These are phyloP conservation scores for Fraxinus pennsylvanica DNA, from an alignment of 257 asterid genomes.

Conservation along the genomic window DNA sequence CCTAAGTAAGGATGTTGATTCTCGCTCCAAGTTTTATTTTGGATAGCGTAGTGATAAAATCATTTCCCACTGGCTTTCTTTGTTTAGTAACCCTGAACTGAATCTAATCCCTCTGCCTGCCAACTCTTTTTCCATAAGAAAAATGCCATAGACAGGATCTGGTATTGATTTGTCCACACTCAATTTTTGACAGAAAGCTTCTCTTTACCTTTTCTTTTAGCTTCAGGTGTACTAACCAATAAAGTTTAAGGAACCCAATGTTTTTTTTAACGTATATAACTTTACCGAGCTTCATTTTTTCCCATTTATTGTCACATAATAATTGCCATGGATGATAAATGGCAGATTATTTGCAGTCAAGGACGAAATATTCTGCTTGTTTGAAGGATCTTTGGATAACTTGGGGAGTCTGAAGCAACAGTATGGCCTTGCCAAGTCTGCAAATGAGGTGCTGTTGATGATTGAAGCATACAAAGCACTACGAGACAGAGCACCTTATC, in stretches of 20 bases:
- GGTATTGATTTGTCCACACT: slow-evolving; percentile 9
- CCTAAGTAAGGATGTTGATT: too few relatives aligned
- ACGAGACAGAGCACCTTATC: slow-evolving; percentile 98
- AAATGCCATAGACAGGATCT: not conserved
- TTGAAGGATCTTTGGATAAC: slow-evolving; percentile 88
- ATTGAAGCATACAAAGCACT: slow-evolving; percentile 95
- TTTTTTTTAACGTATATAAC: not conserved
- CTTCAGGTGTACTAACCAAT: too few relatives aligned
- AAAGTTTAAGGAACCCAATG: too few relatives aligned
- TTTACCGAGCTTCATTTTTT: not conserved
- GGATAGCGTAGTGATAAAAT: too few relatives aligned
- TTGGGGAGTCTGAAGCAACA: slow-evolving; percentile 91
- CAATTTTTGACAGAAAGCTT: not conserved
- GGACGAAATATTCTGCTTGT: slow-evolving; percentile 95
- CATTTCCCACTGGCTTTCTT: too few relatives aligned
- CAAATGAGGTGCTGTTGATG: slow-evolving; percentile 85
- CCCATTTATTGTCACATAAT: not conserved
- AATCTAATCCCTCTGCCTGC: too few relatives aligned
- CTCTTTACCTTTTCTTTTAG: too few relatives aligned
- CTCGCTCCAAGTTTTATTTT: too few relatives aligned
- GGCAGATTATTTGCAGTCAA: slow-evolving; percentile 87
- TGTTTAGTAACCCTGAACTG: too few relatives aligned
- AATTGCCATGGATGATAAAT: slow-evolving; percentile 3
- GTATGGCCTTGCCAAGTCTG: slow-evolving; percentile 85
- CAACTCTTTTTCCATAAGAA: too few relatives aligned